These are phyloP conservation scores for Mortierella sp. DNA, from an alignment of 371 early-diverging fungal genomes.

Conservation along the genomic window DNA sequence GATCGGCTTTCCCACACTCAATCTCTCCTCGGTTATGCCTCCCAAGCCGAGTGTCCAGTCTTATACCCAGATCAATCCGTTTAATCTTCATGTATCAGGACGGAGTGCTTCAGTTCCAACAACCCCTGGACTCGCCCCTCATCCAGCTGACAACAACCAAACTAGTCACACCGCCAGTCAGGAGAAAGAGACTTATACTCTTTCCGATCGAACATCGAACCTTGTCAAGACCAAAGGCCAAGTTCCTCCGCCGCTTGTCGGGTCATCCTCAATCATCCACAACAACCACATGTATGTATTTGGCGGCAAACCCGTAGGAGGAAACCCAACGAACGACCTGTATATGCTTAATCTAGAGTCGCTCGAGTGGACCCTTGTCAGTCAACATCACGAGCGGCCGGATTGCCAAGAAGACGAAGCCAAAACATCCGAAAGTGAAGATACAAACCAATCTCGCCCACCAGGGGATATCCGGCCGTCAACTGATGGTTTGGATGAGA, in stretches of 20 bases:
- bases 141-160: neutral
- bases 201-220: conserved; percentile 46
- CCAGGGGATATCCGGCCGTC: neutral
- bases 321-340: conserved; percentile 71
- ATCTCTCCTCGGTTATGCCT: conserved; percentile 11
- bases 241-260: conserved; percentile 76
- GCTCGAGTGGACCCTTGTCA: conserved; percentile 61
- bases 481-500: no score
- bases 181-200: conserved; percentile 36
- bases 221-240: conserved; percentile 67
- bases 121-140: neutral
- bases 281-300: conserved; percentile 70
- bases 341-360: conserved; percentile 71
- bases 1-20: conserved; percentile 18
- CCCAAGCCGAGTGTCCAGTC: no score
- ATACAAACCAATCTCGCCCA: neutral
- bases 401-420: no score
- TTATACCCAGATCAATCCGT: conserved; percentile 2
- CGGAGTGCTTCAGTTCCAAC: conserved; percentile 18
- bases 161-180: neutral
- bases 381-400: conserved; percentile 14
- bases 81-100: neutral
- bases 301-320: conserved; percentile 73
- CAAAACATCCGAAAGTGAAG: no score
- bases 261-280: conserved; percentile 71